A percentile compares a stretch with the other conserved stretches of the same genome.
Evolutionary conservation across 1,139 yeast species (phyloP).

Genomic region (Geotrichum bryndzae): DNA sequence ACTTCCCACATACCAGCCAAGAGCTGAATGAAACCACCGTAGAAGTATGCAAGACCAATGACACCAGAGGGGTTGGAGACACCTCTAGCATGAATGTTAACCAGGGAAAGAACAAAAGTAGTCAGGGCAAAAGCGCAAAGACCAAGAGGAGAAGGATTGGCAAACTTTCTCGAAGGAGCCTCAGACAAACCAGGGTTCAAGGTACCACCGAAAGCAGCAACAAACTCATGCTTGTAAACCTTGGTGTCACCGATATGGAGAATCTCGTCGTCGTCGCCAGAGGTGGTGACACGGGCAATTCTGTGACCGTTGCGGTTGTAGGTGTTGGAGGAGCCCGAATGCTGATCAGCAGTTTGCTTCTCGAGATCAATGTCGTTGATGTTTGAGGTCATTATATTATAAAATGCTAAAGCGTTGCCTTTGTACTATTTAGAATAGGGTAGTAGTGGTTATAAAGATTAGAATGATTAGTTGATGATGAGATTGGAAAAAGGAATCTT

Average conservation of each 20-base stretch:
- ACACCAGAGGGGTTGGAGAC: constrained; percentile 49
- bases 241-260: constrained; percentile 68
- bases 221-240: constrained; percentile 56
- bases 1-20: constrained; percentile 75
- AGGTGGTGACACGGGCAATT: constrained; percentile 32
- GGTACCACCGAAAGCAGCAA: constrained; percentile 70
- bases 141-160: constrained; percentile 87
- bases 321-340: constrained; percentile 12
- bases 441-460: not conserved
- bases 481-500: not conserved
- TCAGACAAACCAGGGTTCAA: constrained; percentile 57
- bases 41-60: constrained; percentile 72
- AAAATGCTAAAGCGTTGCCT: not conserved
- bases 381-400: not conserved
- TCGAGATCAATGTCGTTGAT: constrained; percentile 9
- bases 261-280: constrained; percentile 47
- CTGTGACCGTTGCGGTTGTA: not conserved
- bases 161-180: constrained; percentile 66
- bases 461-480: not conserved
- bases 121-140: constrained; percentile 78
- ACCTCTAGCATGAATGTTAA: constrained; percentile 58
- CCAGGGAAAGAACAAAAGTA: constrained; percentile 69
- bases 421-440: not conserved
- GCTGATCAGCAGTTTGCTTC: constrained; percentile 14
- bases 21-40: constrained; percentile 77